These are phyloP conservation scores for Lentinula aciculospora DNA, from an alignment of 768 basidiomycete species.

Conservation along the genomic window DNA sequence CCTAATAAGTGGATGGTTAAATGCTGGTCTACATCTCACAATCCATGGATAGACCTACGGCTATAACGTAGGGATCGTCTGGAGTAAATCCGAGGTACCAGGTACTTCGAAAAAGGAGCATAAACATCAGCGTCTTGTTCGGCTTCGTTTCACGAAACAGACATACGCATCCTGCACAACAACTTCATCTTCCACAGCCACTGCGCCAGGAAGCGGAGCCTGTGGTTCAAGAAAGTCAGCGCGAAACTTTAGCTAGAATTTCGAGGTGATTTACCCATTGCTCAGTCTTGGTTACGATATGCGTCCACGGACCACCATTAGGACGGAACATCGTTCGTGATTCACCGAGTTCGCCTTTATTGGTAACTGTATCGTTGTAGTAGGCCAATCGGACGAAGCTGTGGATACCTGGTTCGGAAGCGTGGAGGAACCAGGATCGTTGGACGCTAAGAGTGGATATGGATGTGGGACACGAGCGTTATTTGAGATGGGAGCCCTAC, in stretches of 20 bases:
- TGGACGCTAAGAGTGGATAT: constrained; percentile 18
- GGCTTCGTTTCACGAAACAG: neutral
- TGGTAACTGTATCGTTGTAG: constrained; percentile 14
- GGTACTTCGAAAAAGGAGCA: constrained; percentile 11
- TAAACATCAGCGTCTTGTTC: neutral
- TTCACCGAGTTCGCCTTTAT: constrained; percentile 17
- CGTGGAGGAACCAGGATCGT: constrained; percentile 21
- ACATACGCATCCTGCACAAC: constrained; percentile 19
- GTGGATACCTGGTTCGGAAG: constrained; percentile 19
- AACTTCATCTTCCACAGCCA: constrained; percentile 14
- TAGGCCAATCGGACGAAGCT: constrained; percentile 20
- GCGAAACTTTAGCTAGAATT: neutral
- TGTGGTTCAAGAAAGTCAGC: neutral
- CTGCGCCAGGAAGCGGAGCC: constrained; percentile 17
- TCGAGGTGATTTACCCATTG: constrained; percentile 15
- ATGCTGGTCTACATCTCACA: no score
- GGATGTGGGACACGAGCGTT: neutral
- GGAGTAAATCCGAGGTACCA: constrained; percentile 21
- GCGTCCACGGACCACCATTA: constrained; percentile 18
- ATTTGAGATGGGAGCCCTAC: neutral
- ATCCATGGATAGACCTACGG: constrained; percentile 4
- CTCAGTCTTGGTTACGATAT: constrained; percentile 19
- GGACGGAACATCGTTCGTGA: constrained; percentile 26
- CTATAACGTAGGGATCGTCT: constrained; percentile 17
- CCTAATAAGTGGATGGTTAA: constrained; percentile 9